These are phyloP conservation scores for Earliella scabrosa DNA, from an alignment of 1,284 basidiomycete genomes.

Conservation along the genomic window DNA sequence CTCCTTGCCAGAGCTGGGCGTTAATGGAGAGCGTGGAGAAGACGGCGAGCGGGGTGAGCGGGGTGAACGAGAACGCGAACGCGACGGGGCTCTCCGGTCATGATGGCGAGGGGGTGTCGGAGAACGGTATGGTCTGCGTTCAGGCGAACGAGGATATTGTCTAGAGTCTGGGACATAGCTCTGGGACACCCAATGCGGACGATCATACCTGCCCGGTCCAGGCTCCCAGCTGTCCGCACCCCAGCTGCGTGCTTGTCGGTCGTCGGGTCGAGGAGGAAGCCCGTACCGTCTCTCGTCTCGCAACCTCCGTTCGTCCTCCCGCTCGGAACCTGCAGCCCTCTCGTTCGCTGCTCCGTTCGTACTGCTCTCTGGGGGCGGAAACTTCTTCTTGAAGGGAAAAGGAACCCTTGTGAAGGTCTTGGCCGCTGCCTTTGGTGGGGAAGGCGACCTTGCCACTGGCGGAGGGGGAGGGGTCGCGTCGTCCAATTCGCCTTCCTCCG, in stretches of 20 bases:
- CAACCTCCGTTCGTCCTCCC: slow-evolving; percentile 47
- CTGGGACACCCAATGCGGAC: slow-evolving; percentile 18
- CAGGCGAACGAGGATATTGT: slow-evolving; percentile 23
- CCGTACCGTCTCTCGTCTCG: slow-evolving; percentile 32
- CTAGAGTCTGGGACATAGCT: slow-evolving; percentile 21
- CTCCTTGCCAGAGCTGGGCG: slow-evolving; percentile 31
- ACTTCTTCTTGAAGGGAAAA: slow-evolving; percentile 76
- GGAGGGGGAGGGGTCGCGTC: slow-evolving; percentile 39
- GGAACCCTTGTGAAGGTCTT: slow-evolving; percentile 43
- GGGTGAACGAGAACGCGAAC: slow-evolving; percentile 18
- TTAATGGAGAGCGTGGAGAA: slow-evolving; percentile 33
- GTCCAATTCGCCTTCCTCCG: slow-evolving; percentile 80
- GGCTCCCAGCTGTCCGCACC: slow-evolving; percentile 31
- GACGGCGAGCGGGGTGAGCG: slow-evolving; percentile 32
- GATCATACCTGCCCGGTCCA: slow-evolving; percentile 26
- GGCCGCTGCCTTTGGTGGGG: slow-evolving; percentile 25
- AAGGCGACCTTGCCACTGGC: slow-evolving; percentile 25
- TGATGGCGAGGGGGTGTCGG: slow-evolving; percentile 20
- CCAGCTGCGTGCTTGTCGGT: slow-evolving; percentile 14
- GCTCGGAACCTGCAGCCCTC: slow-evolving; percentile 43
- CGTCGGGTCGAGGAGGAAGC: slow-evolving; percentile 20
- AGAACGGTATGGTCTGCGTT: slow-evolving; percentile 24
- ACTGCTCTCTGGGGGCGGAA: slow-evolving; percentile 18
- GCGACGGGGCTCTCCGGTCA: slow-evolving; percentile 5
- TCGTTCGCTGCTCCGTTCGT: slow-evolving; percentile 15